phyloP scores from a whole-genome alignment of 345 rosid genomes.

The Aegle marmelos region DNA sequence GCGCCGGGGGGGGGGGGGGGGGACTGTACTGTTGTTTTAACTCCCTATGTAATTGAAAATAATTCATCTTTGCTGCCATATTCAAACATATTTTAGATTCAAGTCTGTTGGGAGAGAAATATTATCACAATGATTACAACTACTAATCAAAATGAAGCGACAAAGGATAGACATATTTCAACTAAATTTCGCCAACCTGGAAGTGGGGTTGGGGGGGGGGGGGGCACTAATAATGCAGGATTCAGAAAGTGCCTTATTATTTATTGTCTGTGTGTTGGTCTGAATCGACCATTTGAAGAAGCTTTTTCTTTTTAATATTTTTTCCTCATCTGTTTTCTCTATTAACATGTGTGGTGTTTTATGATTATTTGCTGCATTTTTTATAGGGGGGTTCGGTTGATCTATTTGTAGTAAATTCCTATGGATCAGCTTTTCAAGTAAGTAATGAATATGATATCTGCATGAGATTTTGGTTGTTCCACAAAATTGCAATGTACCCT shows the following conservation, averaged over 20 bases:
- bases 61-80: not conserved
- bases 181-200: not conserved
- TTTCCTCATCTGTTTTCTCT: not conserved
- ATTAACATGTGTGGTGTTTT: not conserved
- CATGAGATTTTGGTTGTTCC: not conserved
- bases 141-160: not conserved
- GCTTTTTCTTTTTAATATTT: not conserved
- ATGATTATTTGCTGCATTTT: slow-evolving; percentile 19
- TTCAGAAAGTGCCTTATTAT: too few species aligned
- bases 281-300: too few species aligned
- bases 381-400: slow-evolving; percentile 85
- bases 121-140: not conserved
- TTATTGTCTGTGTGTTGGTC: not conserved
- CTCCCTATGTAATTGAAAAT: not conserved
- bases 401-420: slow-evolving; percentile 87
- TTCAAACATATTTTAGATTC: not conserved
- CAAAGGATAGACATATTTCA: not conserved
- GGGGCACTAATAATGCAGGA: not conserved
- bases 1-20: too few species aligned
- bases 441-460: slow-evolving; percentile 19
- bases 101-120: not conserved
- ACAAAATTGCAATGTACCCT: not conserved
- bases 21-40: too few species aligned
- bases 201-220: too few species aligned
- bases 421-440: slow-evolving; percentile 89